Evolutionary conservation across 139 green algal species (phyloP), one percentile per base, ranked within the genome.

Genomic region (Marvania coccoides): DNA sequence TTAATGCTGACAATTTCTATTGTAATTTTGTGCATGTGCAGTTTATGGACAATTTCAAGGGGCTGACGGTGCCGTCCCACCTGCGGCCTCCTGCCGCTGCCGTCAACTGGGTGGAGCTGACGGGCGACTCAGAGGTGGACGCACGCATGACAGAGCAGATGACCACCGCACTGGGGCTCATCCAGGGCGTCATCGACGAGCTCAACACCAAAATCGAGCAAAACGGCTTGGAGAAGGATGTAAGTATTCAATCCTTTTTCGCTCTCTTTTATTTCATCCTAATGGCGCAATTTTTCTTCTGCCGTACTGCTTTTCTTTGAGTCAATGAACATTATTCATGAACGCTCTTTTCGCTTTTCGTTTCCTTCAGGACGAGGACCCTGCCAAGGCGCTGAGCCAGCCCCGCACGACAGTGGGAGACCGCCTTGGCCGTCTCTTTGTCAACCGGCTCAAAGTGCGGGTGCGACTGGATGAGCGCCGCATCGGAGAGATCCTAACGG

Each of bases 391-490:
- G n/a, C 48, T 79, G 19, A 46, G 13, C 26, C 63, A 72, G 30
- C 72, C 72, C 24, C 59, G 72, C 51, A 79, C 72, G 28, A 35
- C 34, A 14, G 64, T 79, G 29, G 72, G 72, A 6, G 66, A 67
- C 59, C 51, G 59, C 10, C 26, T 79, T 19, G 72, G 72, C 14
- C 58, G 59, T 15, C 36, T 93, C n/a, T 73, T 75, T 24, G 68
- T 90, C 3, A 84, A 80, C 46, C 64, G 81, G 26, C 65, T 87
- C 55, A 47, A 69, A 31, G 37, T 88, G 24, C 71, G 51, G 6
- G 61, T 92, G 29, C 45, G 65, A 10, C 67, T 91, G 60, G 83
- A 92, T 39, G 81, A 91, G 65, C 55, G 66, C 51, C 68, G 81
- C 5, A 62, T 92, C 14, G 63, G 64, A 6, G 68, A 86, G 69